Evolutionary conservation across 495 filamentous ascomycete genomes (phyloP).

Genomic region (Neurospora sp.): DNA sequence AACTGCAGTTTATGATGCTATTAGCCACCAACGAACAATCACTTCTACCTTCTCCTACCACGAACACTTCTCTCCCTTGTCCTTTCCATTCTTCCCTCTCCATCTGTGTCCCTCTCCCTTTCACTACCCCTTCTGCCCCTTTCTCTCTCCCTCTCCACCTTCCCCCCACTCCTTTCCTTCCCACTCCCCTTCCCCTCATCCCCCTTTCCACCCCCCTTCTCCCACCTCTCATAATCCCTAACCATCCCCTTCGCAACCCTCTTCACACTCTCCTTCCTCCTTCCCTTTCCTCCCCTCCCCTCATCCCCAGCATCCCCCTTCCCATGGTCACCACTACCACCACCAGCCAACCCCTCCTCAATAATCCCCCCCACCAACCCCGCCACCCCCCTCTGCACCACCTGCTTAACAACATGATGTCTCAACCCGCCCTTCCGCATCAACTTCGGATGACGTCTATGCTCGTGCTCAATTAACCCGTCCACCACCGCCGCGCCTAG

Average conservation of each 20-base stretch:
- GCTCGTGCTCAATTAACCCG: conserved; percentile 15
- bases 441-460: conserved; percentile 1
- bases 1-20: too few relatives aligned
- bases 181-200: background rate
- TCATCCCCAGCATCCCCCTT: background rate
- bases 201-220: background rate
- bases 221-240: background rate
- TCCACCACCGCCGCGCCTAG: conserved; percentile 22
- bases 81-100: background rate
- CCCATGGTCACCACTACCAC: background rate
- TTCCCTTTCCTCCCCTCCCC: background rate
- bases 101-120: background rate
- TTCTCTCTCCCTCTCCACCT: background rate
- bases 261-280: background rate
- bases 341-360: background rate
- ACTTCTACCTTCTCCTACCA: background rate
- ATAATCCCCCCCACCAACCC: conserved; percentile 8
- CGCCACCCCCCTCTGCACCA: conserved; percentile 14
- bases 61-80: background rate
- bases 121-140: background rate
- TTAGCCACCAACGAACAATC: too few relatives aligned
- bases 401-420: conserved; percentile 18
- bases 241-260: conserved; percentile 2
- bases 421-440: conserved; percentile 18
- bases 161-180: too few relatives aligned